These are phyloP conservation scores for Leucocoprinus birnbaumii DNA, from an alignment of 768 basidiomycete species.

Conservation along the genomic window DNA sequence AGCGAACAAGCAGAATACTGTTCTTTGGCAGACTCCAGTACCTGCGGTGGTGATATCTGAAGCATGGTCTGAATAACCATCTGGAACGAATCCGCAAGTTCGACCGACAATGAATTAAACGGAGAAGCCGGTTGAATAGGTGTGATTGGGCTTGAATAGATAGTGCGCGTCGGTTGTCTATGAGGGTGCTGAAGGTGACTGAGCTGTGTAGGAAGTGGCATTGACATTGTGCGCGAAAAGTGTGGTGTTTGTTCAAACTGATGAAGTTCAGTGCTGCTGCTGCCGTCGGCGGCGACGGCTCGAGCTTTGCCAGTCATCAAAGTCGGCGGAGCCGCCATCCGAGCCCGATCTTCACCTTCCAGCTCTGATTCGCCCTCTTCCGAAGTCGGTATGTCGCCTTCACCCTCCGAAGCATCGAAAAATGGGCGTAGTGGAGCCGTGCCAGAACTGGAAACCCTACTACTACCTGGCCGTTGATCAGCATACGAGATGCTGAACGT, in stretches of 20 bases:
- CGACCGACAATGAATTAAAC: slow-evolving; percentile 72
- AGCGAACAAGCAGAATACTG: slow-evolving; percentile 89
- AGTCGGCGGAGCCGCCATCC: not conserved
- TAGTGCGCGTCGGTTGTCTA: slow-evolving; percentile 24
- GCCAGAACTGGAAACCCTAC: slow-evolving; percentile 22
- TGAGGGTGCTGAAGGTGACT: slow-evolving; percentile 70
- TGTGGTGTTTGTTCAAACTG: slow-evolving; percentile 36
- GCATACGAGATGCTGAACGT: slow-evolving; percentile 65
- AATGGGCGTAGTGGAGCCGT: not conserved
- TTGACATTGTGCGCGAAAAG: slow-evolving; percentile 76
- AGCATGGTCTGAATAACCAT: slow-evolving; percentile 89
- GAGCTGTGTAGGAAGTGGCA: slow-evolving; percentile 80
- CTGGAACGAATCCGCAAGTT: slow-evolving; percentile 90
- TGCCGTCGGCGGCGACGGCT: slow-evolving; percentile 11
- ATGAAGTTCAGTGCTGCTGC: slow-evolving; percentile 20
- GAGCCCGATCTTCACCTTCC: slow-evolving; percentile 5
- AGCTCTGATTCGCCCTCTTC: slow-evolving; percentile 8
- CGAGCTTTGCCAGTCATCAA: not conserved
- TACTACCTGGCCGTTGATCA: slow-evolving; percentile 15
- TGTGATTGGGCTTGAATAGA: slow-evolving; percentile 18
- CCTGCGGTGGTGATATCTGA: slow-evolving; percentile 85
- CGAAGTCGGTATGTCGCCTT: slow-evolving; percentile 3
- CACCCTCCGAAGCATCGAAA: slow-evolving; percentile 7
- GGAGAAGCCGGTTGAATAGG: slow-evolving; percentile 27
- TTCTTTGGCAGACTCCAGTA: slow-evolving; percentile 91